These are phyloP conservation scores for Penicillium sp. DNA, from an alignment of 2,329 filamentous ascomycete genomes.

Conservation along the genomic window DNA sequence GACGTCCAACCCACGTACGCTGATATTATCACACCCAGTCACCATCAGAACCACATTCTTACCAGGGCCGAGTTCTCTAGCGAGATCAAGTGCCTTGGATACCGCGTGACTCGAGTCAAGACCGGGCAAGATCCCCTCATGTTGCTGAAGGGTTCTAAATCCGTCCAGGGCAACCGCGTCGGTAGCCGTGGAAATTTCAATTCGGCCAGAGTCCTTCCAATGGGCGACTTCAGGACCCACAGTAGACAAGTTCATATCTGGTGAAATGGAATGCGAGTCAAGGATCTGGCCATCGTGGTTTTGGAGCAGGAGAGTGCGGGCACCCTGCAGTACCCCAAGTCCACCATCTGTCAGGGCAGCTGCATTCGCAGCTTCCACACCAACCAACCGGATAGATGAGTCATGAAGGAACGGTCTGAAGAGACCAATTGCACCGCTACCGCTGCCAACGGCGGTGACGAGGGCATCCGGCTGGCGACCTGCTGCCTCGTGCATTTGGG, in stretches of 20 bases:
- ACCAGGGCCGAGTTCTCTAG: constrained; percentile 16
- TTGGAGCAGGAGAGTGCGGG: constrained; percentile 20
- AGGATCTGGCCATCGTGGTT: constrained; percentile 18
- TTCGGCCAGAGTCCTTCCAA: constrained; percentile 19
- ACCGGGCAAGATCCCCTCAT: constrained; percentile 18
- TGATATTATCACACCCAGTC: constrained; percentile 19
- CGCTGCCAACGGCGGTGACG: constrained; percentile 19
- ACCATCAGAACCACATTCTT: constrained; percentile 21
- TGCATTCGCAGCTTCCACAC: constrained; percentile 16
- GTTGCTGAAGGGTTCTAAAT: constrained; percentile 19
- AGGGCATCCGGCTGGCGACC: constrained; percentile 18
- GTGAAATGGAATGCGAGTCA: constrained; percentile 20
- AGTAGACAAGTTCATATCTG: constrained; percentile 20
- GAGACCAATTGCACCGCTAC: constrained; percentile 18
- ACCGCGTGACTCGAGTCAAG: constrained; percentile 24
- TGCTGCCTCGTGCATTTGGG: constrained; percentile 15
- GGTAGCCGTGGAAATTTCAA: constrained; percentile 21
- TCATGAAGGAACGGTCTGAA: constrained; percentile 18
- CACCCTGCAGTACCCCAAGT: constrained; percentile 20
- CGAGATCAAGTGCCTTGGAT: constrained; percentile 10
- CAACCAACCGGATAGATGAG: constrained; percentile 9
- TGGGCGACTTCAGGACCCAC: constrained; percentile 20
- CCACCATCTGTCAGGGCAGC: constrained; percentile 16
- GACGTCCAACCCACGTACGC: constrained; percentile 6
- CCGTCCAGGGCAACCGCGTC: constrained; percentile 22